Evolutionary conservation across 2,329 filamentous ascomycete species (phyloP), one percentile per base, ranked within the genome.

Genomic region (Neofusicoccum umdonicola): DNA sequence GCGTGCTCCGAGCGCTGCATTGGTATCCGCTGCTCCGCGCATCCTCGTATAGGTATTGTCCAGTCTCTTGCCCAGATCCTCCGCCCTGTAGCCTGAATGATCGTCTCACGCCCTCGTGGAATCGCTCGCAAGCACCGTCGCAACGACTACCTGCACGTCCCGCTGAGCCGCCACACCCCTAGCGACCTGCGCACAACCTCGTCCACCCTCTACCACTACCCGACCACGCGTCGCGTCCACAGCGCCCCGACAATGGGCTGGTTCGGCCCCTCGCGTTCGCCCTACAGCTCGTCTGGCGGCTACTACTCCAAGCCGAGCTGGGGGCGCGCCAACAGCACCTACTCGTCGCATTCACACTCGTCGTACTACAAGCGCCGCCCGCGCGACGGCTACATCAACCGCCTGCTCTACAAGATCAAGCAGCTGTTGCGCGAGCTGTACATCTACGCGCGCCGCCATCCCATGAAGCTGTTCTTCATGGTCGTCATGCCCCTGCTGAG

Each of bases 401-500:
- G 89, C 69, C 83, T 92, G 52, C 84, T 92, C 76, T 86, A 87
- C 77, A 89, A 92, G 72, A 86, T 97, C 66, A 90, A 89, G 74
- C 88, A 90, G 48, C 86, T 97, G 67, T 80, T 97, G 65, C 90
- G 90, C 72, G 89, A 96, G 74, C 87, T 97, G 8, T 83, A 90
- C 75, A 86, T 89, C 75, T 96, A 94, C 79, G 90, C 91, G 71
- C 90, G 91, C 74, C 85, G 87, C 42, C 90, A 97, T 79, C 94
- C 93, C 0, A 80, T 92, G 74, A 96, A 96, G 80, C 91, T 96
- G 54, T 91, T 97, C 81, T 90, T 97, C 81, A 85, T 93, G 67
- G 89, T 97, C 67, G 85, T 97, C 71, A 87, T 97, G 85, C 94
- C 94, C 9, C 84, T 98, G 65, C 81, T 97, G 71, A 93, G 90